Evolutionary conservation across 371 early-diverging fungal species (phyloP).

Genomic region (Mycotypha africana): DNA sequence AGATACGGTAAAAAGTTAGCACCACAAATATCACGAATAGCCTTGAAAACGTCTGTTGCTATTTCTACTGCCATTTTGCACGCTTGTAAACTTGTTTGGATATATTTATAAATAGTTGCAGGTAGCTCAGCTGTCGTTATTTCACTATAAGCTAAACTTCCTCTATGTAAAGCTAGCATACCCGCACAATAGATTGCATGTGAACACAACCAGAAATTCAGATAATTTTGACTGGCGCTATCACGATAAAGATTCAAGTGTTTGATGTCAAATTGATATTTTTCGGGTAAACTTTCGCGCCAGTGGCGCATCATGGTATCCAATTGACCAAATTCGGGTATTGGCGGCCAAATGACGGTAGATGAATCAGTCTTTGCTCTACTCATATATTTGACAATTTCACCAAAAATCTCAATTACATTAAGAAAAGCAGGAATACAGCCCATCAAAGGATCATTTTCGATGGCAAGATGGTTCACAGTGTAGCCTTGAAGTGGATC

Average conservation of each 20-base stretch:
- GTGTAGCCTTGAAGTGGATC: conserved; percentile 24
- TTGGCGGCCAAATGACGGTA: conserved; percentile 45
- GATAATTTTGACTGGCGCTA: conserved; percentile 25
- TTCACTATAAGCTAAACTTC: conserved; percentile 39
- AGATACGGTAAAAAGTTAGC: conserved; percentile 37
- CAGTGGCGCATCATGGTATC: conserved; percentile 33
- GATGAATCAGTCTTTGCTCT: conserved; percentile 28
- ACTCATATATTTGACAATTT: conserved; percentile 44
- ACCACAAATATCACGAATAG: conserved; percentile 31
- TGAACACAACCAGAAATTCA: conserved; percentile 34
- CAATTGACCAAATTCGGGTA: conserved; percentile 36
- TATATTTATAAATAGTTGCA: conserved; percentile 12
- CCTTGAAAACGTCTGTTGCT: conserved; percentile 30
- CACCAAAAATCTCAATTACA: conserved; percentile 40
- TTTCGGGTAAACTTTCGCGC: conserved; percentile 24
- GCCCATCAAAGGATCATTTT: conserved; percentile 29
- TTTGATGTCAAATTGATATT: conserved; percentile 18
- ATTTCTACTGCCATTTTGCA: conserved; percentile 31
- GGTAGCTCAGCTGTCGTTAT: conserved; percentile 14
- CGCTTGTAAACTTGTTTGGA: conserved; percentile 19
- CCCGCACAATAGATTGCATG: conserved; percentile 37
- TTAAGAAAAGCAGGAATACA: conserved; percentile 21
- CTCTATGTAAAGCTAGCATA: conserved; percentile 33
- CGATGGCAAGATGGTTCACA: conserved; percentile 15
- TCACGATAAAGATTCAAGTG: conserved; percentile 19